Conservation (phyloP, 345 rosid genomes). For the Citrus reticulata region DNA sequence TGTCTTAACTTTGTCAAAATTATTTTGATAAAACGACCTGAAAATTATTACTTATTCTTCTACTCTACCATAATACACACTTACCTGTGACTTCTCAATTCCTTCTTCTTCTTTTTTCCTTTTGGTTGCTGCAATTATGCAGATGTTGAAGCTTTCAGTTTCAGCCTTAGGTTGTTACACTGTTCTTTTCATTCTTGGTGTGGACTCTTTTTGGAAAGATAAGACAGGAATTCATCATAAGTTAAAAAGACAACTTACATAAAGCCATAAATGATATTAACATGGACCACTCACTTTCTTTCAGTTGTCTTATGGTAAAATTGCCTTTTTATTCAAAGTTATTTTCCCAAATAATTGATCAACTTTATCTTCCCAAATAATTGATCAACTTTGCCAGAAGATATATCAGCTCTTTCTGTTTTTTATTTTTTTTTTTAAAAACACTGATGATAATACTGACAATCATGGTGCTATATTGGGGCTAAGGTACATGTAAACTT, state of each 20-base stretch:
- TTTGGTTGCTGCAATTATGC: not conserved
- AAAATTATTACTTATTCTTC: not conserved
- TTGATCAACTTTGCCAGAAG: too few species aligned
- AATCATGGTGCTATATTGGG: too few species aligned
- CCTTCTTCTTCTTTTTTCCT: too few species aligned
- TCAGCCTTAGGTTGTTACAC: not conserved
- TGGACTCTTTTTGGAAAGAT: not conserved
- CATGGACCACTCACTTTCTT: conserved; percentile 1
- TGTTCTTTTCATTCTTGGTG: not conserved
- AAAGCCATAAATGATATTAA: not conserved
- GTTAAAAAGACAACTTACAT: not conserved
- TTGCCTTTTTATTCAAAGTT: not conserved
- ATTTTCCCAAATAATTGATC: not conserved
- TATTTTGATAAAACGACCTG: not conserved
- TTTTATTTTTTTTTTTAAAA: too few species aligned
- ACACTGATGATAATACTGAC: too few species aligned
- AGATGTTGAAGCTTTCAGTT: not conserved
- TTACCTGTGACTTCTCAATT: not conserved
- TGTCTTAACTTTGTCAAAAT: not conserved
- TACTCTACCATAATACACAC: not conserved
- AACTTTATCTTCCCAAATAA: not conserved
- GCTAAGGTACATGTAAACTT: too few species aligned
- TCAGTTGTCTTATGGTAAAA: not conserved
- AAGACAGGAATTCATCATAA: conserved; percentile 4
- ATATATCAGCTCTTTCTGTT: too few species aligned